Evolutionary conservation across 345 rosid species (phyloP).

Genomic region (Garcia nutans): DNA sequence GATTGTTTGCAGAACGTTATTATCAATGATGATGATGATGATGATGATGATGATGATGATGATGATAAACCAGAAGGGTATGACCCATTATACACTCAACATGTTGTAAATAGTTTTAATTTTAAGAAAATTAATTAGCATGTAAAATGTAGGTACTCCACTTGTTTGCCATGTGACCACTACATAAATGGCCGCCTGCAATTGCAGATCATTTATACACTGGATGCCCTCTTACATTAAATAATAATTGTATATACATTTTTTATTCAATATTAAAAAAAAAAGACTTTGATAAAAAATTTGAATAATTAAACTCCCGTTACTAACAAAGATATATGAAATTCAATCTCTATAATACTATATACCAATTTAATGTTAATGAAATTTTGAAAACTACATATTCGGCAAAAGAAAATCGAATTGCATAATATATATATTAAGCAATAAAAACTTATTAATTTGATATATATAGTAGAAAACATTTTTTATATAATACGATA

Average conservation of each 20-base stretch:
- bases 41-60: background rate
- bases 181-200: constrained; percentile 3
- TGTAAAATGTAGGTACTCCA: background rate
- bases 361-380: too few species aligned
- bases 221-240: background rate
- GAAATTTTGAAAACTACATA: too few species aligned
- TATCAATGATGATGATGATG: background rate
- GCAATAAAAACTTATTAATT: too few species aligned
- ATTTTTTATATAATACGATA: too few species aligned
- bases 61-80: background rate
- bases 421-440: too few species aligned
- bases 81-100: background rate
- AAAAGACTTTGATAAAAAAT: too few species aligned
- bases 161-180: background rate
- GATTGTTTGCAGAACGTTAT: background rate
- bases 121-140: constrained; percentile 1
- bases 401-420: too few species aligned
- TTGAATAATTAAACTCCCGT: too few species aligned
- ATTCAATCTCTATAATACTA: too few species aligned
- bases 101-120: background rate
- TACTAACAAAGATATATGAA: too few species aligned
- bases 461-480: too few species aligned
- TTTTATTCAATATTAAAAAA: background rate
- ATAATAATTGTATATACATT: background rate
- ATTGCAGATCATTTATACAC: too few species aligned